Percentiles rank a stretch among this genome's conserved stretches.
These are phyloP conservation scores for Scleroderma bovista DNA, from an alignment of 768 basidiomycete genomes.

Conservation along the genomic window DNA sequence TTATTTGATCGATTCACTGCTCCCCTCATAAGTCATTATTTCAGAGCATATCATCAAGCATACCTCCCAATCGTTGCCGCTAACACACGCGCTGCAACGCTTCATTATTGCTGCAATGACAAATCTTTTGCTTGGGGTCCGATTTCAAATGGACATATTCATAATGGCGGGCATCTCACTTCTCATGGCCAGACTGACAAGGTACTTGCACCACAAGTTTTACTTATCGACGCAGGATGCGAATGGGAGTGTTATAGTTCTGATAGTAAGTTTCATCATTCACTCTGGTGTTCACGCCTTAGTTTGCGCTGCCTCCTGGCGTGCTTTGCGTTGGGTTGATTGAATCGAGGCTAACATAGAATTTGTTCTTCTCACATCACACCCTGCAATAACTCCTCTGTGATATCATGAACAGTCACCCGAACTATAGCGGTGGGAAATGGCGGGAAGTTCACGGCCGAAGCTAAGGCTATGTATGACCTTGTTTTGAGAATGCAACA, in stretches of 20 bases:
- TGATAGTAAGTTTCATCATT: conserved; percentile 41
- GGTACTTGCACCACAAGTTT: conserved; percentile 57
- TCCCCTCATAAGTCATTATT: not conserved
- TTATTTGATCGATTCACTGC: not conserved
- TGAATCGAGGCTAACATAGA: not conserved
- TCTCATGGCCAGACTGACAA: conserved; percentile 26
- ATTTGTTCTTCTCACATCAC: not conserved
- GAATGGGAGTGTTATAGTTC: conserved; percentile 73
- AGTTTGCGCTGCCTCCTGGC: not conserved
- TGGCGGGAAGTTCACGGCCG: conserved; percentile 79
- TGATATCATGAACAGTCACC: conserved; percentile 52
- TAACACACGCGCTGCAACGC: conserved; percentile 77
- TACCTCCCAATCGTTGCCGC: conserved; percentile 93
- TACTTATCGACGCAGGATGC: conserved; percentile 93
- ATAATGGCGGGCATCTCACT: conserved; percentile 45
- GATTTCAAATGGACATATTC: conserved; percentile 46
- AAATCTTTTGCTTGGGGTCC: conserved; percentile 84
- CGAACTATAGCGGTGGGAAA: conserved; percentile 93
- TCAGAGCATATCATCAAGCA: conserved; percentile 77
- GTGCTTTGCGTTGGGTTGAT: not conserved
- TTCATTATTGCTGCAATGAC: conserved; percentile 96
- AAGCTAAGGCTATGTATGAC: conserved; percentile 78
- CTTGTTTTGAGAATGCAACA: conserved; percentile 92
- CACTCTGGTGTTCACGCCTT: not conserved
- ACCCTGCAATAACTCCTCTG: too few species aligned